Base-by-base conservation (phyloP, 768 basidiomycete species). In the Cubamyces sp. region DNA sequence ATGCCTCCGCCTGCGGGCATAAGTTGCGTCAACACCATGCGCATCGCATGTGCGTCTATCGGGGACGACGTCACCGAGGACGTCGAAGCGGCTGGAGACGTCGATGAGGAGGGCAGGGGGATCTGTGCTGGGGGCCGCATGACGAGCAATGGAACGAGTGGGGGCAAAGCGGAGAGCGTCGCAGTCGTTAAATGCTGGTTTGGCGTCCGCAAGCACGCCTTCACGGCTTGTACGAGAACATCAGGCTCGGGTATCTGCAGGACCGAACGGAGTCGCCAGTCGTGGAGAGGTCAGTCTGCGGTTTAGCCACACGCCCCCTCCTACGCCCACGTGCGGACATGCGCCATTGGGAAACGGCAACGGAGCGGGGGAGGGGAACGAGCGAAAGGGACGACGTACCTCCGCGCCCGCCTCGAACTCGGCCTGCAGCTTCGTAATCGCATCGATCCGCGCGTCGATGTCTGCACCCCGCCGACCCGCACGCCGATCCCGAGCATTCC, bases 101-200 rank as follows among this genome's bases (percentile, higher is more conserved):
- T 66, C 51, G 71, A 63, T 67, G 47, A 69, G 26, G 64, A 64
- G 61, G 52, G 68, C 60, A 48, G 73, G 48, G 62, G 65, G 23
- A 63, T 64, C 40, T 62, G 55, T 40, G 60, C 54, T 7, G 64
- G 56, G 39, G 57, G 57, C 19, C 70, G 65, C 26, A 81, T 74
- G 54, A 90, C 75, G 59, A 93, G 78, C 47, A 87, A 79, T 25
- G 86, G 85, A 39, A 91, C 80, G 57, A 90, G 77, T 9, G 86
- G 78, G 16, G 87, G 87, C 40, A 95, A 76, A 34, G 84, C 85
- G 60, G 84, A 81, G 67, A 95, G 78, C 30, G 92, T 87, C 39
- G 93, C 92, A 57, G 85, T 86, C 8, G 87, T 84, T 42, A 96
- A 78, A 69, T 93, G 91, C 70, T 91, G 87, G 76, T 95, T 93